Conservation (phyloP, 2,329 filamentous ascomycete genomes). For the Ophiosphaerella narmari region DNA sequence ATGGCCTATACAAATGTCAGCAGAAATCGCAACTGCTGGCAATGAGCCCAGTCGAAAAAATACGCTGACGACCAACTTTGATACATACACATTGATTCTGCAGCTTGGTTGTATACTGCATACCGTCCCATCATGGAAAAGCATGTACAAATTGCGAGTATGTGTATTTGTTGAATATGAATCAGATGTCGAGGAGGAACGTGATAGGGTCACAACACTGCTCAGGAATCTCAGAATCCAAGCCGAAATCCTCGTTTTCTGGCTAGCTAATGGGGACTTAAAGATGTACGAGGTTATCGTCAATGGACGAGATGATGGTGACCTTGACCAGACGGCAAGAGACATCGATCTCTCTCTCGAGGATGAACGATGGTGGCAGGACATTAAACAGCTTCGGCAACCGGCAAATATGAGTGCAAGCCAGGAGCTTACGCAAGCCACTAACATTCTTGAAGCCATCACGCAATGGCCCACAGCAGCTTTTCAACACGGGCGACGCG, state of each 20-base stretch:
- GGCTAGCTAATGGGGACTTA: slow-evolving; percentile 74
- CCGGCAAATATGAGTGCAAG: slow-evolving; percentile 42
- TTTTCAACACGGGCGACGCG: slow-evolving; percentile 56
- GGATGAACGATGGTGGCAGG: slow-evolving; percentile 82
- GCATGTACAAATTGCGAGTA: slow-evolving; percentile 72
- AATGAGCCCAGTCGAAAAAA: slow-evolving; percentile 56
- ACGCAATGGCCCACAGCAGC: slow-evolving; percentile 59
- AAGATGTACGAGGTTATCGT: slow-evolving; percentile 76
- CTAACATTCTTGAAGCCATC: slow-evolving; percentile 50
- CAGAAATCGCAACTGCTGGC: slow-evolving; percentile 68
- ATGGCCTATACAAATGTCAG: slow-evolving; percentile 94
- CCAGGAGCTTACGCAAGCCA: slow-evolving; percentile 53
- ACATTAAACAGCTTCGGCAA: slow-evolving; percentile 62
- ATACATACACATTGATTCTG: slow-evolving; percentile 86
- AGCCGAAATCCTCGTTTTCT: slow-evolving; percentile 77
- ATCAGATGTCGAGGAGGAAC: slow-evolving; percentile 78
- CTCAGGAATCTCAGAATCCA: slow-evolving; percentile 82
- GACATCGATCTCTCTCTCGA: slow-evolving; percentile 69
- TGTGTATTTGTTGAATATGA: slow-evolving; percentile 91
- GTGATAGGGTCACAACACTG: slow-evolving; percentile 70
- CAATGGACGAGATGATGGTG: slow-evolving; percentile 63
- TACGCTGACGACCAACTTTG: slow-evolving; percentile 84
- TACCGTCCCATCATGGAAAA: slow-evolving; percentile 81
- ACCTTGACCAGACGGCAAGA: slow-evolving; percentile 60
- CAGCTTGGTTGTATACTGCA: slow-evolving; percentile 84